phyloP scores from a whole-genome alignment of 192 early-diverging fungal species.

The Backusella parvicylindrica region DNA sequence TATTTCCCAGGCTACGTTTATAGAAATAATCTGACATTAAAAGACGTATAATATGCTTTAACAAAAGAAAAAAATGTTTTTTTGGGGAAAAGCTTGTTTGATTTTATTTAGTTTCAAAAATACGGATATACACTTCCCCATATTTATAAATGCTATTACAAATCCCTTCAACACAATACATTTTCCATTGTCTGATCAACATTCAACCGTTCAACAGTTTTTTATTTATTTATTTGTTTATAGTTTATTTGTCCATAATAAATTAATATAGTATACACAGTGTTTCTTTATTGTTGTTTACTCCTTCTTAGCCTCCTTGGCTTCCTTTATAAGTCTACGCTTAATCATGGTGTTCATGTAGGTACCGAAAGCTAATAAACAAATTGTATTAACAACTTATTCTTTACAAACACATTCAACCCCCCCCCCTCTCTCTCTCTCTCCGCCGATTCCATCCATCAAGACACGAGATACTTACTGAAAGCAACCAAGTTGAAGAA shows the following conservation, averaged over 20 bases:
- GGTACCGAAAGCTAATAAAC: constrained; percentile 55
- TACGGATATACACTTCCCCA: not conserved
- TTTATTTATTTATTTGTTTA: not conserved
- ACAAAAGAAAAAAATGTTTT: not conserved
- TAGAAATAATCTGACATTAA: not conserved
- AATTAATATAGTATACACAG: constrained; percentile 2
- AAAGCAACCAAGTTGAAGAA: constrained; percentile 90
- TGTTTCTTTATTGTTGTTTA: not conserved
- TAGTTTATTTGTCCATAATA: not conserved
- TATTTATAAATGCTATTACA: not conserved
- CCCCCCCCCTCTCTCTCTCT: not conserved
- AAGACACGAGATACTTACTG: constrained; percentile 27
- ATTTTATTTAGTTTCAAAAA: not conserved
- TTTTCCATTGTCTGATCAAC: not conserved
- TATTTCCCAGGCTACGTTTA: not conserved
- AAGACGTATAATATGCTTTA: not conserved
- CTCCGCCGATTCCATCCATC: not conserved
- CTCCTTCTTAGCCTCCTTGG: constrained; percentile 9
- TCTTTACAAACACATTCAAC: not conserved
- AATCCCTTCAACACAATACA: not conserved
- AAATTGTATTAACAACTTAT: not conserved
- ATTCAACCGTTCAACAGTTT: not conserved
- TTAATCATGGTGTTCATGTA: constrained; percentile 79
- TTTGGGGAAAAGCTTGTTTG: not conserved
- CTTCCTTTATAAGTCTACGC: constrained; percentile 30